Evolutionary conservation across 169 alveolate genomes (phyloP).

Genomic region (Plasmodium inui): DNA sequence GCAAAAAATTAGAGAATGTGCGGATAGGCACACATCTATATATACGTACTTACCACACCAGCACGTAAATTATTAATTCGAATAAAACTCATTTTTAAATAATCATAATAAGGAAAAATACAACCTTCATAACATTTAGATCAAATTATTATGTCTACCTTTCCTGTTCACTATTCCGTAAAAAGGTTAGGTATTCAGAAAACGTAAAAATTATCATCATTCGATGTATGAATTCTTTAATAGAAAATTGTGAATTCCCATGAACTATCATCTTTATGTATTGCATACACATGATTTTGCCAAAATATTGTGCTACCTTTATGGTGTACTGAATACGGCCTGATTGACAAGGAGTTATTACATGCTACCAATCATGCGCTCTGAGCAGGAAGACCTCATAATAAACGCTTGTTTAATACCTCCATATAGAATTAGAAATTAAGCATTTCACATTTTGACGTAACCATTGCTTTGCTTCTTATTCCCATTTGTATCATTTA

Average conservation of each 20-base stretch:
- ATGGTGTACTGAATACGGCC: background rate
- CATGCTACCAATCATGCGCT: background rate
- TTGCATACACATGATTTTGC: background rate
- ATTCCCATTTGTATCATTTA: background rate
- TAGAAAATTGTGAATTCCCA: background rate
- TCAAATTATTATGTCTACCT: background rate
- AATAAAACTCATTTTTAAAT: background rate
- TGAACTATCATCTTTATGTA: background rate
- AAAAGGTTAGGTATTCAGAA: background rate
- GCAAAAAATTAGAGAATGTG: background rate
- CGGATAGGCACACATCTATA: background rate
- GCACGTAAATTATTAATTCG: background rate
- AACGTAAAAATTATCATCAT: background rate
- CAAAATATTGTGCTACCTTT: background rate
- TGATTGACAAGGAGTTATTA: background rate
- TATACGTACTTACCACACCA: background rate
- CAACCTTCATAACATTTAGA: background rate
- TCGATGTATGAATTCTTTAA: background rate
- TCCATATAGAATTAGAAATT: background rate
- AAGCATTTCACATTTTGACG: background rate
- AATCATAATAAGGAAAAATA: background rate
- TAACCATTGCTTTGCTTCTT: background rate
- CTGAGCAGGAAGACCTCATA: background rate
- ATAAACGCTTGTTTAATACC: background rate
- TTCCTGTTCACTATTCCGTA: background rate